Base-by-base conservation (phyloP, 805 yeast species). In the Blastobotrys mokoenaii region DNA sequence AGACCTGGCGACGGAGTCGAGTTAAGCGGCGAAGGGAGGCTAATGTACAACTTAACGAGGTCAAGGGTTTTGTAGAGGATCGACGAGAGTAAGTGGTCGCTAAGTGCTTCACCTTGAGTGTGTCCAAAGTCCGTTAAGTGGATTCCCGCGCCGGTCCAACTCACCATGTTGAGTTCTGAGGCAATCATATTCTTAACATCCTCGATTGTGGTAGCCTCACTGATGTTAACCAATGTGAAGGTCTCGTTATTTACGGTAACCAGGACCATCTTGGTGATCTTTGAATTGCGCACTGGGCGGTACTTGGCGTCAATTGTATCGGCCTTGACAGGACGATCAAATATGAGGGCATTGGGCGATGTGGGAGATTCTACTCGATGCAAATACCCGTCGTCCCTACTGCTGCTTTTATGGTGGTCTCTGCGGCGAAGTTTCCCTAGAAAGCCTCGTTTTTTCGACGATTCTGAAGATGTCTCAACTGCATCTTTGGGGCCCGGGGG, bases 71-170 rank as follows among this genome's bases (percentile, higher is more conserved):
- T 38, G 38, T 34, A 38, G 11, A 54, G 34, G 4, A 46, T 29
- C 1, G 43, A 48, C 8, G 29, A 35, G 6, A 51, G 42, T 15
- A 45, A 15, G 3, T 40, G 9, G 18, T 60, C 59, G 38, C 47
- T 52, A 36, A 62, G 56, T 14, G 57, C 48, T 17, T 56, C 55
- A 16, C 69, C 64, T 2, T 57, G 54, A 17, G 70, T 69, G 41
- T 79, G 67, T 16, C 79, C 77, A 59, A 79, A 77, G 43, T 86
- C 95, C 0, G 95, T 82, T 49, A 86, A 61, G 51, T 80, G 82
- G 36, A 78, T 68, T 0, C 70, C 59, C 39, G 38, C 40, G 14
- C 27, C 37, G 7, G 22, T 17, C 36, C 27, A 40, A 15, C 30
- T 17, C 5, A 35, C 52, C 16, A 70, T 46, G 11, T 58, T 67